Base-by-base conservation (phyloP, 768 basidiomycete species). In the Cystobasidiopsis lactophilus region DNA sequence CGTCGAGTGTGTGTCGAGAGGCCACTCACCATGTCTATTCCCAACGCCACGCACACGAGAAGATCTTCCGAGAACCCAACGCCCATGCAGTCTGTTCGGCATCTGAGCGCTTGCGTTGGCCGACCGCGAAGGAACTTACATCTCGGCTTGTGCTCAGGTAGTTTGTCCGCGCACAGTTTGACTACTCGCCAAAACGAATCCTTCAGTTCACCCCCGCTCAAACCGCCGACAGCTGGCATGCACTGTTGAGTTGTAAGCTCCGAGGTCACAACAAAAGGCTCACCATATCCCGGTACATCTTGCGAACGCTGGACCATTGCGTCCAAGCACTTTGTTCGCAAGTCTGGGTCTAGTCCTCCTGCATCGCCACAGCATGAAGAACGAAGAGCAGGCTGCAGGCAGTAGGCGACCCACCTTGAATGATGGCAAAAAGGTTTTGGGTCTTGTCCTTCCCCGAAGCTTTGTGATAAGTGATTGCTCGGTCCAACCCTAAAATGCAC, bases 361-460 rank as follows among this genome's bases (percentile, higher is more conserved):
- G 40, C 29, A 21, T 7, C 11, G n/a, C 9, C 47, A 49, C n/a
- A 31, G n/a, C 13, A 39, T 1, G n/a, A 27, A 16, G 39, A 55
- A 38, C 5, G 27, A 9, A 26, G 40, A 11, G 44, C 19, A 49
- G 26, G 24, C 23, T n/a, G n/a, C n/a, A 16, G 38, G n/a, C 24
- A 39, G 39, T 37, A 14, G 2, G 50, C n/a, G 35, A 11, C 13
- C 13, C 13, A 54, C 85, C 85, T 66, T 91, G 85, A 9, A 89
- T 77, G 51, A 91, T 91, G 1, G 86, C 86, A 61, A 91, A 91
- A 3, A 91, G 71, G 63, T 86, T 88, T 62, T 89, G 85, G 2
- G 63, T 70, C 48, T 73, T 68, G 48, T 72, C 70, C 59, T 73
- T 77, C 0, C 81, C 82, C 0, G 78, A 78, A 30, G 68, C 67